Conservation (phyloP, 1,139 yeast species). For the Candida freyschussii region DNA sequence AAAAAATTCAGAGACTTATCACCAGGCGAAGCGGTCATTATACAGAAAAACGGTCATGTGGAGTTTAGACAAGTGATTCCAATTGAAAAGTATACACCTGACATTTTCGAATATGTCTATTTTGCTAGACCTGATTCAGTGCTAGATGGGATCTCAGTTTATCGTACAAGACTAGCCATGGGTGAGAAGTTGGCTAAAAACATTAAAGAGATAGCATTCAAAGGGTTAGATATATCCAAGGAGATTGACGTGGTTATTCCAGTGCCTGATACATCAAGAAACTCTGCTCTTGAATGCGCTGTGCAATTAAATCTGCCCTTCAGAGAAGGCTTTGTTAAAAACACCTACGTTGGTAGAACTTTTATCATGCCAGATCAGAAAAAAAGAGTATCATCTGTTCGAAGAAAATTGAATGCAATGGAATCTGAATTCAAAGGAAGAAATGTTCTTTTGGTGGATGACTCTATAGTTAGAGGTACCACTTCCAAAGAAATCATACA, state of each 20-base stretch:
- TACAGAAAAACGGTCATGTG: slow-evolving; percentile 68
- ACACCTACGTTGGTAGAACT: slow-evolving; percentile 95
- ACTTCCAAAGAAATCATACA: slow-evolving; percentile 93
- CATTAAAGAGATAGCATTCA: slow-evolving; percentile 46
- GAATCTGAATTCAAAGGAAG: slow-evolving; percentile 82
- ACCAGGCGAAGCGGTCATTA: slow-evolving; percentile 96
- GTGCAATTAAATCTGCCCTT: slow-evolving; percentile 75
- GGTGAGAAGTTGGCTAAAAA: slow-evolving; percentile 83
- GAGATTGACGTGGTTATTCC: slow-evolving; percentile 93
- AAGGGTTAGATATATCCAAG: slow-evolving; percentile 41
- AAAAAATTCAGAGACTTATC: slow-evolving; percentile 70
- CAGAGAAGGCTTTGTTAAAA: slow-evolving; percentile 95
- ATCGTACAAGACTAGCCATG: slow-evolving; percentile 90
- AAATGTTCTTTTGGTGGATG: slow-evolving; percentile 90
- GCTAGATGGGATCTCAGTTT: slow-evolving; percentile 91
- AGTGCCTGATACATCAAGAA: slow-evolving; percentile 96
- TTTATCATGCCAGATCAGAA: slow-evolving; percentile 98
- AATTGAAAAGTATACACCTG: slow-evolving; percentile 79
- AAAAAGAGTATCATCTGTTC: slow-evolving; percentile 88
- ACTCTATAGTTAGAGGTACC: slow-evolving; percentile 95
- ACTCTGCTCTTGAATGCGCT: slow-evolving; percentile 91
- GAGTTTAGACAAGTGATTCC: slow-evolving; percentile 87
- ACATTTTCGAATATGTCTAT: slow-evolving; percentile 94
- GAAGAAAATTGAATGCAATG: slow-evolving; percentile 95
- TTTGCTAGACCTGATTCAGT: slow-evolving; percentile 98